Percentiles rank a stretch among this genome's conserved stretches.
phyloP scores from a whole-genome alignment of 805 yeast species.

The Saccharomyces jurei region DNA sequence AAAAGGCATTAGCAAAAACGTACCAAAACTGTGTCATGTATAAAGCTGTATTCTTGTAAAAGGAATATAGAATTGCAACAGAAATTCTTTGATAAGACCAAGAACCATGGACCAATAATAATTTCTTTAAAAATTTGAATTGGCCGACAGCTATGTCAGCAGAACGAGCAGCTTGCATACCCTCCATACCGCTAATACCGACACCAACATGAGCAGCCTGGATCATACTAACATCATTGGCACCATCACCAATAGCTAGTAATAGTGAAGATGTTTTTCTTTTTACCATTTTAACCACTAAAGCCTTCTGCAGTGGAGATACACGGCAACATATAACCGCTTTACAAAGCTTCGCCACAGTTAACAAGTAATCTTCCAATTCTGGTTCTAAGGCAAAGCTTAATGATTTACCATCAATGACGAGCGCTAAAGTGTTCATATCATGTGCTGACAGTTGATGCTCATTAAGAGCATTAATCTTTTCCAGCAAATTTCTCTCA shows the following conservation, averaged over 20 bases:
- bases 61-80: slow-evolving; percentile 85
- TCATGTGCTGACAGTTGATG: slow-evolving; percentile 62
- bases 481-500: slow-evolving; percentile 58
- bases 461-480: slow-evolving; percentile 62
- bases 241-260: slow-evolving; percentile 97
- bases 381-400: slow-evolving; percentile 78
- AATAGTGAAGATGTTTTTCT: slow-evolving; percentile 63
- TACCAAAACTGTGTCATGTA: slow-evolving; percentile 99
- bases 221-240: slow-evolving; percentile 97
- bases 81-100: slow-evolving; percentile 97
- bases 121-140: slow-evolving; percentile 74
- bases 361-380: slow-evolving; percentile 68
- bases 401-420: slow-evolving; percentile 90
- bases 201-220: slow-evolving; percentile 99
- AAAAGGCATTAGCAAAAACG: slow-evolving; percentile 82
- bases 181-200: slow-evolving; percentile 98
- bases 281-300: slow-evolving; percentile 91
- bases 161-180: slow-evolving; percentile 97
- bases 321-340: slow-evolving; percentile 98
- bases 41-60: slow-evolving; percentile 89
- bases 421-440: slow-evolving; percentile 70
- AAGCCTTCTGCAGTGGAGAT: slow-evolving; percentile 92
- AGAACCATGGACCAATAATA: slow-evolving; percentile 87
- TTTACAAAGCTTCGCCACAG: slow-evolving; percentile 77
- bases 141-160: slow-evolving; percentile 97